These are phyloP conservation scores for Cercophora newfieldiana DNA, from an alignment of 495 filamentous ascomycete genomes.

Conservation along the genomic window DNA sequence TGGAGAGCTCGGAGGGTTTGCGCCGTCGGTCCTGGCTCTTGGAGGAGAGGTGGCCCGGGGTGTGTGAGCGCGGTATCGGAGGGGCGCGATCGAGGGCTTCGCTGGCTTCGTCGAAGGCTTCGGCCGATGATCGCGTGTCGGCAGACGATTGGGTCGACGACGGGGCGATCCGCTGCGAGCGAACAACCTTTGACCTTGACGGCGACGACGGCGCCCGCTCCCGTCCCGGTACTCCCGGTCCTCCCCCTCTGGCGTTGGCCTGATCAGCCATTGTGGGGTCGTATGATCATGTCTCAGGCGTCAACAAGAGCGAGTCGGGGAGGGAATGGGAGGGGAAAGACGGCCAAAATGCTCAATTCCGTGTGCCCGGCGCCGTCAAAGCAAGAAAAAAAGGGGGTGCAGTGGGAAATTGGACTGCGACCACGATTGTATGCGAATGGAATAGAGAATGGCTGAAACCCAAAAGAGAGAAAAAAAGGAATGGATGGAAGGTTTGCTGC, in stretches of 20 bases:
- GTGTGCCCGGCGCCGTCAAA: conserved; percentile 3
- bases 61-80: conserved; percentile 49
- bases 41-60: conserved; percentile 54
- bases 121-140: conserved; percentile 27
- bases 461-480: not conserved
- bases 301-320: conserved; percentile 13
- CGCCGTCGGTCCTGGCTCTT: conserved; percentile 49
- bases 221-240: conserved; percentile 13
- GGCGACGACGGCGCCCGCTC: conserved; percentile 36
- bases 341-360: not conserved
- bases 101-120: conserved; percentile 28
- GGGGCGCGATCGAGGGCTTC: conserved; percentile 34
- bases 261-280: conserved; percentile 41
- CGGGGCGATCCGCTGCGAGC: conserved; percentile 44
- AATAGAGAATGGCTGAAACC: not conserved
- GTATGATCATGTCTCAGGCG: conserved; percentile 32
- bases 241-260: conserved; percentile 31
- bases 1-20: conserved; percentile 47
- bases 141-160: conserved; percentile 29
- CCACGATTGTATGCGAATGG: not conserved
- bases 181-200: conserved; percentile 37
- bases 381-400: not conserved
- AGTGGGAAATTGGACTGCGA: not conserved
- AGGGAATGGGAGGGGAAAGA: not conserved
- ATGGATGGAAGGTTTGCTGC: not conserved